Evolutionary conservation across 345 rosid species (phyloP).

Genomic region (Eutrema yunnanense): DNA sequence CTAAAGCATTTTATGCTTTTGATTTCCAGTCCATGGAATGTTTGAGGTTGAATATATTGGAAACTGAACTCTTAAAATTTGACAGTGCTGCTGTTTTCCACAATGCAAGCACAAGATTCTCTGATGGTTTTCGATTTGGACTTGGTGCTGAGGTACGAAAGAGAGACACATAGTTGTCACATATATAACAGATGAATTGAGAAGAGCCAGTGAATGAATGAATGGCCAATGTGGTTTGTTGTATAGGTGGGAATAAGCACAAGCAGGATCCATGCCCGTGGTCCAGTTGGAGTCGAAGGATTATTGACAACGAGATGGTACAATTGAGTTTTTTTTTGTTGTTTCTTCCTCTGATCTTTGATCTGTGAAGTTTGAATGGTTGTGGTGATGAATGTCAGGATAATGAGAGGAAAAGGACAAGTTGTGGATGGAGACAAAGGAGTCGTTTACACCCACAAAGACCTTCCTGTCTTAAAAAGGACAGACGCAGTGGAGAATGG

Average conservation of each 20-base stretch:
- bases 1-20: neutral
- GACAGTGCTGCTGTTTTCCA: slow-evolving; percentile 98
- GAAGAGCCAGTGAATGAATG: neutral
- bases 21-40: neutral
- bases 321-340: neutral
- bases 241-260: slow-evolving; percentile 94
- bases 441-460: slow-evolving; percentile 66
- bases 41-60: neutral
- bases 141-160: slow-evolving; percentile 94
- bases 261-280: slow-evolving; percentile 96
- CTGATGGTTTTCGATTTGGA: slow-evolving; percentile 93
- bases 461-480: slow-evolving; percentile 31
- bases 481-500: slow-evolving; percentile 21
- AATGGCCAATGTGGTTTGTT: neutral
- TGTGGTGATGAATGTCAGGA: slow-evolving; percentile 51
- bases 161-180: neutral
- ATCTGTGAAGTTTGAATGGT: neutral
- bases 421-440: slow-evolving; percentile 89
- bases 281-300: slow-evolving; percentile 99
- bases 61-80: neutral
- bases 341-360: neutral
- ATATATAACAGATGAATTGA: neutral
- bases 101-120: slow-evolving; percentile 94
- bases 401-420: slow-evolving; percentile 87
- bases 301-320: slow-evolving; percentile 95